phyloP scores from a whole-genome alignment of 2,329 filamentous ascomycete species.

The Phyllachora maydis region DNA sequence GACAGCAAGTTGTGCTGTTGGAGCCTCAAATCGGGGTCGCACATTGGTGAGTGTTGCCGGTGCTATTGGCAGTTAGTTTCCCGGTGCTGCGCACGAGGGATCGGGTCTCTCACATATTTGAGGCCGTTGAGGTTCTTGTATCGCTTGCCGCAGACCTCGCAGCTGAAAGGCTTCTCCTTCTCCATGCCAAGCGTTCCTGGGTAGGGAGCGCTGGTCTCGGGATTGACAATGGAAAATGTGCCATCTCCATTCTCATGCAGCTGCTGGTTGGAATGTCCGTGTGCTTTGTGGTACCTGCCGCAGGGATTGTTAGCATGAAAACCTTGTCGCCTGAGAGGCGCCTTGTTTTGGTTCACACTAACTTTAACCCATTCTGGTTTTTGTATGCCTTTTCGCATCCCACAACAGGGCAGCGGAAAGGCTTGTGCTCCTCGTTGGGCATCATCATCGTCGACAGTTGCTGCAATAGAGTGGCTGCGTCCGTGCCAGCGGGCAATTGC shows the following conservation, averaged over 20 bases:
- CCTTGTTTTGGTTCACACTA: conserved; percentile 15
- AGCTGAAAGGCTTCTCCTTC: conserved; percentile 97
- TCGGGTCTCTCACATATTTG: no score
- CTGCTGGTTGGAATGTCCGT: conserved; percentile 92
- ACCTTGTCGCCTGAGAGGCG: conserved; percentile 2
- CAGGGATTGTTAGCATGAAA: conserved; percentile 10
- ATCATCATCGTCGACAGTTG: conserved; percentile 38
- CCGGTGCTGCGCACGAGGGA: no score
- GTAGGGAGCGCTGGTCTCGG: conserved; percentile 82
- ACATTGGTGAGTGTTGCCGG: conserved; percentile 69
- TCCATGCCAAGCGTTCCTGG: conserved; percentile 98
- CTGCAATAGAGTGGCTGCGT: conserved; percentile 37
- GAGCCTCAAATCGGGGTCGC: conserved; percentile 57
- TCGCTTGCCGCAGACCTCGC: conserved; percentile 88
- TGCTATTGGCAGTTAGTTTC: no score
- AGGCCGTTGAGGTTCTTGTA: conserved; percentile 98
- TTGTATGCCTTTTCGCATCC: conserved; percentile 99
- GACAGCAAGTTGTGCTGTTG: conserved; percentile 15
- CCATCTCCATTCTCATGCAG: conserved; percentile 93
- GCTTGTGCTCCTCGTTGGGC: conserved; percentile 79
- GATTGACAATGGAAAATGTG: conserved; percentile 95
- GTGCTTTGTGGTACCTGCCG: conserved; percentile 47
- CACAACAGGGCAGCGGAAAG: conserved; percentile 93
- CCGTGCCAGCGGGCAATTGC: conserved; percentile 58
- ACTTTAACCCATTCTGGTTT: conserved; percentile 97